Conservation (phyloP, 768 basidiomycete species). For the Leccinum subtestaceum region DNA sequence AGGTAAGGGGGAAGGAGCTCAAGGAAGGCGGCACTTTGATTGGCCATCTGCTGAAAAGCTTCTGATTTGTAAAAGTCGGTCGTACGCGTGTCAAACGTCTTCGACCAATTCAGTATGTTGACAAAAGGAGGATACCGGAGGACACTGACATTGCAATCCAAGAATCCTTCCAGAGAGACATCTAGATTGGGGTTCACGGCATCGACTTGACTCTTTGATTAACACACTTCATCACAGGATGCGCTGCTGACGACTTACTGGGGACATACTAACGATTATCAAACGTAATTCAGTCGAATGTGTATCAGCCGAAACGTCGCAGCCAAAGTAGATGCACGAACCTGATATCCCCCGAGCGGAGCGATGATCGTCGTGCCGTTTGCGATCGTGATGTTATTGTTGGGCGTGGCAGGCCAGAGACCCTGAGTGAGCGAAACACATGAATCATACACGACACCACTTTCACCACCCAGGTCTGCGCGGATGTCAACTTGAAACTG, state of each 20-base stretch:
- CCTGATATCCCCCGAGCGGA: constrained; percentile 67
- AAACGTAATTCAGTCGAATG: background rate
- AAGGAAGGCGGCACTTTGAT: constrained; percentile 48
- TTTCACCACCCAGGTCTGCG: constrained; percentile 71
- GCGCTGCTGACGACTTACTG: constrained; percentile 27
- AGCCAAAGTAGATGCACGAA: constrained; percentile 11
- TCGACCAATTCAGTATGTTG: background rate
- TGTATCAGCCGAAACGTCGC: constrained; percentile 7
- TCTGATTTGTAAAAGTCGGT: constrained; percentile 53
- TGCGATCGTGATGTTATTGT: constrained; percentile 55
- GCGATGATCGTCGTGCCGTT: constrained; percentile 58
- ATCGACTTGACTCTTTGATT: constrained; percentile 42
- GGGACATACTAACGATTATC: constrained; percentile 36
- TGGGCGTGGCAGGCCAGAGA: constrained; percentile 51
- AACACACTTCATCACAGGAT: constrained; percentile 1
- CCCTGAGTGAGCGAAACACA: constrained; percentile 69
- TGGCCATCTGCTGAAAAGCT: constrained; percentile 45
- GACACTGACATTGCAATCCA: constrained; percentile 51
- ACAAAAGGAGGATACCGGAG: background rate
- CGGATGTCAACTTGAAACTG: constrained; percentile 44
- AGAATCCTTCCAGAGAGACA: constrained; percentile 64
- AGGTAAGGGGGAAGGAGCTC: constrained; percentile 47
- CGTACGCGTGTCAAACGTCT: constrained; percentile 51
- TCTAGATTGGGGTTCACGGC: constrained; percentile 61
- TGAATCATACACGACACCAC: constrained; percentile 62